A percentile compares a stretch with the other conserved stretches of the same genome.
phyloP scores from a whole-genome alignment of 2,329 filamentous ascomycete species.

The Penicillium corylophilum region DNA sequence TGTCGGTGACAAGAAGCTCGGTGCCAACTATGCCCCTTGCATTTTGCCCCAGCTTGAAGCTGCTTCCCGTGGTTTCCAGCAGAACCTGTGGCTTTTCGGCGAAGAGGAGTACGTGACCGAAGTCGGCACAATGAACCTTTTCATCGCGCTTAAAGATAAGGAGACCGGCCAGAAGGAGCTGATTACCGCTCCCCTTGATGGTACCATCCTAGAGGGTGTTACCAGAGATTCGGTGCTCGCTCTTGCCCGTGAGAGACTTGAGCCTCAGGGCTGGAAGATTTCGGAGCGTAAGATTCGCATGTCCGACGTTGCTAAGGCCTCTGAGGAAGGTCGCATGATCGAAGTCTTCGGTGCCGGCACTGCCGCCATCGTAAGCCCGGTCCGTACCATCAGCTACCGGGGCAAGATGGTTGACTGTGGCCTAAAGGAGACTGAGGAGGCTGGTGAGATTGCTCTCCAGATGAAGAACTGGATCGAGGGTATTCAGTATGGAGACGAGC shows the following conservation, averaged over 20 bases:
- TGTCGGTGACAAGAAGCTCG: conserved; percentile 96
- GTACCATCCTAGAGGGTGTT: conserved; percentile 93
- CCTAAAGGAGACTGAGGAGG: conserved; percentile 76
- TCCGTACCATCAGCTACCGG: conserved; percentile 86
- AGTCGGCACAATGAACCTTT: conserved; percentile 99
- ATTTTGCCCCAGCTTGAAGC: conserved; percentile 95
- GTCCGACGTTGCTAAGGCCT: conserved; percentile 76
- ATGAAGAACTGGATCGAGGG: conserved; percentile 98
- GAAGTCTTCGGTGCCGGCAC: conserved; percentile 95
- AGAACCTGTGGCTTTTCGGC: conserved; percentile 97
- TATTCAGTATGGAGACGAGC: conserved; percentile 91
- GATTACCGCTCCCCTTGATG: conserved; percentile 91
- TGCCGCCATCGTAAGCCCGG: conserved; percentile 87
- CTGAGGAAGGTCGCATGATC: conserved; percentile 78
- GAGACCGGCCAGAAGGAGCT: conserved; percentile 88
- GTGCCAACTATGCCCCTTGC: conserved; percentile 98
- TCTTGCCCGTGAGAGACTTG: conserved; percentile 79
- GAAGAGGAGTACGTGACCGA: conserved; percentile 95
- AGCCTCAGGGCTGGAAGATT: conserved; percentile 82
- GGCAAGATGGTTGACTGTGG: conserved; percentile 80
- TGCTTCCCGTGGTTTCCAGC: conserved; percentile 87
- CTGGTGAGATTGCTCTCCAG: conserved; percentile 76
- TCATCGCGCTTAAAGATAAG: conserved; percentile 80
- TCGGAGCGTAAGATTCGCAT: conserved; percentile 91
- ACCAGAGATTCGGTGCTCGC: conserved; percentile 87